Base-by-base conservation (phyloP, 371 early-diverging fungal genomes). In the Circinella minor region DNA sequence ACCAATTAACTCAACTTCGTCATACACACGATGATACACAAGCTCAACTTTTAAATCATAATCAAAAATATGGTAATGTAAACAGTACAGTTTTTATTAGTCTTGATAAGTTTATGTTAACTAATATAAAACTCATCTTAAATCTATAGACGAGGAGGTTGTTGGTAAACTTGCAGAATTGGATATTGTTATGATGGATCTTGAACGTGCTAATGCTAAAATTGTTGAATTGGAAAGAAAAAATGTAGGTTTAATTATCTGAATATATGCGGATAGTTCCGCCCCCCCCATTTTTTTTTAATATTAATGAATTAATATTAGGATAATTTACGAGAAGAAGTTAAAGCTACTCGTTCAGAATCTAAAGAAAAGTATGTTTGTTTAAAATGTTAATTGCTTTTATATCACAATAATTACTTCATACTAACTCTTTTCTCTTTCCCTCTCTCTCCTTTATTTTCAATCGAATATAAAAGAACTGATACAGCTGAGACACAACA, bases 121-220 rank as follows among this genome's bases (percentile, higher is more conserved):
- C 27, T 27, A 27, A 27, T 27, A 27, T 27, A 27, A 27, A 27
- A 27, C 27, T 27, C 2, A 51, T 17, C 1, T 5, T 2, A 47
- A 34, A 18, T 17, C 34, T 6, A 20, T 74, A 77, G 94, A 96
- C 73, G 92, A 93, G 63, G 93, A 94, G 65, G 90, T 95, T 34
- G 90, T 92, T 0, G 91, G 88, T 20, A 92, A 92, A 76, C 80
- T 95, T 14, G 96, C 95, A 1, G 96, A 96, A 69, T 79, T 95
- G 55, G 96, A 96, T 73, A 94, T 96, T 63, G 85, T 94, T 7
- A 85, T 89, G 54, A 83, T 91, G 74, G 96, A 96, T 67, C 81
- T 95, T 20, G 96, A 96, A 63, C 87, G 92, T 39, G 91, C 95
- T 18, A 92, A 91, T 66, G 81, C 83, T 54, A 90, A 87, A 67